Evolutionary conservation across 257 asterid genomes (phyloP), one percentile per base, ranked within the genome.

Genomic region (Vinca minor): DNA sequence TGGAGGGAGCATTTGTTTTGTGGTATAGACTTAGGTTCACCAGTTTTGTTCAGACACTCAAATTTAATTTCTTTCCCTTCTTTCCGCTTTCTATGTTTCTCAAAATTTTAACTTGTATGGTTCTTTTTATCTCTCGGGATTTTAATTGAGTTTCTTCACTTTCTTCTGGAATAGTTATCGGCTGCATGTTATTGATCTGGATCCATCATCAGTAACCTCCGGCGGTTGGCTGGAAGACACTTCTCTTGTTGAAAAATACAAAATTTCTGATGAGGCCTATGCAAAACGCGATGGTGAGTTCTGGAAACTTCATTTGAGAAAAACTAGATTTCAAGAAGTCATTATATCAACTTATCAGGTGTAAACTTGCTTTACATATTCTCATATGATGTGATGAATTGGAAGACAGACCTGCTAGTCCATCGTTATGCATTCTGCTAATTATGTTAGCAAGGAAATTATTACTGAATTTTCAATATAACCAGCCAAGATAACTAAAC

Each of bases 221-320:
- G 98, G 98, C 55, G 96, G 98, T 81, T 92, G 98, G 98, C 79
- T 92, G 72, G 98, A 92, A 60, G 94, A 92, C 64, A 87, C 96
- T 44, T 89, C 98, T 60, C 92, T 87, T 39, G 98, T 89, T 70
- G 98, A 92, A 81, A 92, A 89, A 78, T 92, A 85, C 77, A 92
- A 83, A 44, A 92, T 92, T 66, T 89, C 98, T 48, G 96, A 92
- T 18, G 98, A 92, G 76, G 95, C 96, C 55, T 92, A 81, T 78
- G 84, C 38, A 61, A 92, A 87, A 79, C 95, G 71, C 66, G 96
- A 84, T 50, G 95, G 98, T 92, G 79, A 67, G 63, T 49, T 41
- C 29, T 60, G 42, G 11, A 36, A 49, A 23, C 57, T 76, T 67
- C 23, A 39, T 41, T 47, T 39, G 25, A 18, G 53, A 17, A 41